These are phyloP conservation scores for Entomortierella beljakovae DNA, from an alignment of 192 early-diverging fungal species.

Conservation along the genomic window DNA sequence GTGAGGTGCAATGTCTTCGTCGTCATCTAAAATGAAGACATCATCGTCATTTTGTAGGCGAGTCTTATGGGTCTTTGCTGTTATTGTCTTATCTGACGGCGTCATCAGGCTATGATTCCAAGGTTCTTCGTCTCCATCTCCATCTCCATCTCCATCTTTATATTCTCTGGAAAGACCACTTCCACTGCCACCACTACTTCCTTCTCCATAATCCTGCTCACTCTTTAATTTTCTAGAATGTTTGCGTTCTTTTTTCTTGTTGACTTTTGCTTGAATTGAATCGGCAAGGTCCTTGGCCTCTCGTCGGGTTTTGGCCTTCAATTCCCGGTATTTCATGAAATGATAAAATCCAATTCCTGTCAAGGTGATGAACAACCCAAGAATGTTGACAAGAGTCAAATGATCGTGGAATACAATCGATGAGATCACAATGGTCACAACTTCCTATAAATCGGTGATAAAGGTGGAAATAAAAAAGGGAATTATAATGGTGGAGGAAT, in stretches of 20 bases:
- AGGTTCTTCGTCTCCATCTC: not conserved
- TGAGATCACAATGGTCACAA: constrained; percentile 82
- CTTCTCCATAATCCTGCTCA: not conserved
- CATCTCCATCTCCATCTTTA: constrained; percentile 1
- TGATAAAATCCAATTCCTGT: constrained; percentile 85
- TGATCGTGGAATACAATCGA: constrained; percentile 84
- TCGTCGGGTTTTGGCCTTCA: constrained; percentile 28
- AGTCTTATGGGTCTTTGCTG: not conserved
- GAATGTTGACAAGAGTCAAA: constrained; percentile 77
- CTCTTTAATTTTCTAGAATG: not conserved
- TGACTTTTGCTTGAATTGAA: constrained; percentile 4
- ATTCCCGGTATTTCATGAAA: constrained; percentile 70
- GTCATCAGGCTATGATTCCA: constrained; percentile 25
- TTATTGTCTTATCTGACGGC: not conserved
- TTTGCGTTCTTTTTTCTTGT: constrained; percentile 11
- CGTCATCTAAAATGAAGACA: constrained; percentile 34
- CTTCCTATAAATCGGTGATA: constrained; percentile 70
- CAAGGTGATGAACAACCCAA: constrained; percentile 84
- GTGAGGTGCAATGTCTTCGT: constrained; percentile 3
- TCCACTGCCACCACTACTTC: not conserved
- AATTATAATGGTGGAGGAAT: not conserved
- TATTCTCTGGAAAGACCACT: not conserved
- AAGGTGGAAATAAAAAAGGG: not conserved
- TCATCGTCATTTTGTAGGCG: constrained; percentile 10
- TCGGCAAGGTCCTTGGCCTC: constrained; percentile 40